Percentiles rank a stretch among this genome's conserved stretches.
These are phyloP conservation scores for Aspergillus carlsbadensis DNA, from an alignment of 495 filamentous ascomycete genomes.

Conservation along the genomic window DNA sequence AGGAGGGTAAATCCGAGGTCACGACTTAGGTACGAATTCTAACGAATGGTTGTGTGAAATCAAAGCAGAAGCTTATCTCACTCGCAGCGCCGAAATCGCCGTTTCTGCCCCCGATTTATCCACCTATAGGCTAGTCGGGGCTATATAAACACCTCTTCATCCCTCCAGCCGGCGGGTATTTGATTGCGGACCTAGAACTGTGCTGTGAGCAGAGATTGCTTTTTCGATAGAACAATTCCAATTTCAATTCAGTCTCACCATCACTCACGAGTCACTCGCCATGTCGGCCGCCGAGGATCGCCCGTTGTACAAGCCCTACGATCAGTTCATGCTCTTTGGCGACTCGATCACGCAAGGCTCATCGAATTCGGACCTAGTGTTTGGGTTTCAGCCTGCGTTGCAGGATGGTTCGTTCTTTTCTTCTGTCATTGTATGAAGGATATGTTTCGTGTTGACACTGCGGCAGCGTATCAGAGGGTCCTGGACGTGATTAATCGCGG, in stretches of 20 bases:
- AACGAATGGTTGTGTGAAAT: neutral
- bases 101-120: neutral
- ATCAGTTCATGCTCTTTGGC: slow-evolving; percentile 78
- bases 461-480: slow-evolving; percentile 57
- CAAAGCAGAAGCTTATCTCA: neutral
- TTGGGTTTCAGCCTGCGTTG: slow-evolving; percentile 69
- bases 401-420: slow-evolving; percentile 57
- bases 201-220: too few species aligned
- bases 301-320: slow-evolving; percentile 42
- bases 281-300: slow-evolving; percentile 9
- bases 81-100: neutral
- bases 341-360: slow-evolving; percentile 75
- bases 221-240: too few species aligned
- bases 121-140: neutral
- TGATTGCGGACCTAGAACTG: too few species aligned
- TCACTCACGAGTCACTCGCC: neutral
- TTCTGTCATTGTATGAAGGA: neutral
- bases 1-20: too few species aligned
- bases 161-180: too few species aligned
- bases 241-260: neutral
- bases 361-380: slow-evolving; percentile 56
- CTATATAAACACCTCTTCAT: neutral
- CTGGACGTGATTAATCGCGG: slow-evolving; percentile 71
- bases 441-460: neutral
- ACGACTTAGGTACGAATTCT: neutral